Percentiles rank a stretch among this genome's conserved stretches.
Evolutionary conservation across 73 alveolate species (phyloP).

Genomic region (Blepharisma stoltei): DNA sequence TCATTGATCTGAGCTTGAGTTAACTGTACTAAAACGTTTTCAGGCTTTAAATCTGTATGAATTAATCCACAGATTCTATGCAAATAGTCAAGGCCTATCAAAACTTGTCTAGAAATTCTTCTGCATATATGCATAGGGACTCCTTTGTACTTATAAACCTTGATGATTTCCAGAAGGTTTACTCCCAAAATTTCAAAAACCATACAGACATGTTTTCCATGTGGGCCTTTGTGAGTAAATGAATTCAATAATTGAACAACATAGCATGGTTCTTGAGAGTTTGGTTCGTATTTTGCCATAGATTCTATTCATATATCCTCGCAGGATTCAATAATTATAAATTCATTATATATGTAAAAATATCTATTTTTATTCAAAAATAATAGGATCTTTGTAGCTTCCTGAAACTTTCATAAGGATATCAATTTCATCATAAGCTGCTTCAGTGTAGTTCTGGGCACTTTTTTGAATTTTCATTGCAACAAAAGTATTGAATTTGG

Average conservation of each 20-base stretch:
- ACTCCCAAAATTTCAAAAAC: constrained; percentile 99
- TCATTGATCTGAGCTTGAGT: constrained; percentile 26
- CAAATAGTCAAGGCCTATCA: constrained; percentile 95
- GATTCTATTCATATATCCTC: constrained; percentile 64
- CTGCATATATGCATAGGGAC: constrained; percentile 53
- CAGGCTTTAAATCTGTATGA: constrained; percentile 98
- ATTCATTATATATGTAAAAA: constrained; percentile 34
- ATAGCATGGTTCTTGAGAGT: constrained; percentile 27
- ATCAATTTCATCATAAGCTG: constrained; percentile 99
- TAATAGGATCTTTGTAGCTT: constrained; percentile 73
- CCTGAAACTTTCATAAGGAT: constrained; percentile 89
- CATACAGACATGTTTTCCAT: constrained; percentile 92
- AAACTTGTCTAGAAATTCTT: constrained; percentile 81
- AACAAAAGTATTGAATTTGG: constrained; percentile 77
- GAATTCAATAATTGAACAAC: constrained; percentile 48
- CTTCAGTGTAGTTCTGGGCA: constrained; percentile 97
- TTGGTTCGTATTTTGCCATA: not conserved
- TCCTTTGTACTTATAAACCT: constrained; percentile 64
- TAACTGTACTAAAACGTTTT: constrained; percentile 71
- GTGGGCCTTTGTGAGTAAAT: constrained; percentile 80
- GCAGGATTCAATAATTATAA: too few relatives aligned
- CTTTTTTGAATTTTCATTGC: constrained; percentile 96
- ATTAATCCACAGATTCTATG: constrained; percentile 92
- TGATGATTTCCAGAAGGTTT: constrained; percentile 90
- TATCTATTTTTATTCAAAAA: too few relatives aligned